Conservation (phyloP, 2,329 filamentous ascomycete species). For the Fusarium protoensiforme region DNA sequence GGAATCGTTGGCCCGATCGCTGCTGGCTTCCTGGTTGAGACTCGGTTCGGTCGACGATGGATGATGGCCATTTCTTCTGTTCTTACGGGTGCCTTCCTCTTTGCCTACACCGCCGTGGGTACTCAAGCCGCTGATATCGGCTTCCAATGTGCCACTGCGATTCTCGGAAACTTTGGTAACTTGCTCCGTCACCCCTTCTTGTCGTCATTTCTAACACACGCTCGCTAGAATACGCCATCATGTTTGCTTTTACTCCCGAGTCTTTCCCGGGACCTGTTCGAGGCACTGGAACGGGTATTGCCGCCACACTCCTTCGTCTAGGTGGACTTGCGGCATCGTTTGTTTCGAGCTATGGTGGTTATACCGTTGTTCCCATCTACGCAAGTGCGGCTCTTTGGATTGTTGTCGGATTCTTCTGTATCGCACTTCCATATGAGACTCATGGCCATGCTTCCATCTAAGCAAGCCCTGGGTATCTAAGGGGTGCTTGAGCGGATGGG, state of each 20-base stretch:
- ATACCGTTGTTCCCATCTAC: conserved; percentile 57
- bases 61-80: conserved; percentile 57
- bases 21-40: conserved; percentile 54
- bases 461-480: neutral
- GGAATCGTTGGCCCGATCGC: conserved; percentile 54
- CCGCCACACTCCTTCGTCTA: conserved; percentile 51
- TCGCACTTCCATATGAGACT: conserved; percentile 58
- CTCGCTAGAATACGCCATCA: neutral
- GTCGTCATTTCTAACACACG: neutral
- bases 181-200: neutral
- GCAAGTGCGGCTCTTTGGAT: conserved; percentile 58
- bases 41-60: conserved; percentile 54
- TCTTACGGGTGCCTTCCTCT: conserved; percentile 55
- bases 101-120: conserved; percentile 53
- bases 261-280: conserved; percentile 64
- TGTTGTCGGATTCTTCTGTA: conserved; percentile 52
- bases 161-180: conserved; percentile 52
- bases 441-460: conserved; percentile 50
- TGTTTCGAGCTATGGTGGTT: conserved; percentile 55
- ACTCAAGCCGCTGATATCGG: conserved; percentile 47
- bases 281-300: conserved; percentile 62
- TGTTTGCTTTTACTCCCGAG: conserved; percentile 61
- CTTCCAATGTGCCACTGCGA: conserved; percentile 53
- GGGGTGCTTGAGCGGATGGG: neutral
- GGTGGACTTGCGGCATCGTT: conserved; percentile 55